Conservation (phyloP, 192 early-diverging fungal species). For the Gaertneriomyces sp. region DNA sequence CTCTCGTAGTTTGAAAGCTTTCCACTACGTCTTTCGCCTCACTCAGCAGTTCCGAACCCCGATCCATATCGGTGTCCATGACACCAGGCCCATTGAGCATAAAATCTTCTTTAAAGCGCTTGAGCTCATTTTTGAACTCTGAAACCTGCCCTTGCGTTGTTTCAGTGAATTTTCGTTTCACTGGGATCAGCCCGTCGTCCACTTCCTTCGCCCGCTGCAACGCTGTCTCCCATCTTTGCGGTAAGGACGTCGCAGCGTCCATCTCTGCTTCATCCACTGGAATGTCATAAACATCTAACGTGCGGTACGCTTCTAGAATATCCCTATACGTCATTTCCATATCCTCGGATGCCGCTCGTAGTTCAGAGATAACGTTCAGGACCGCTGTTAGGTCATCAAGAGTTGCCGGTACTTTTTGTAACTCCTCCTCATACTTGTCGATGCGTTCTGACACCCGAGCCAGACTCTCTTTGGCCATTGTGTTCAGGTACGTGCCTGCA, state of each 20-base stretch:
- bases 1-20: conserved; percentile 39
- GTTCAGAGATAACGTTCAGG: conserved; percentile 56
- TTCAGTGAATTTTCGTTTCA: conserved; percentile 60
- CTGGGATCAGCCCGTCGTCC: conserved; percentile 53
- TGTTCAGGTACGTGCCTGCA: conserved; percentile 54
- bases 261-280: conserved; percentile 43
- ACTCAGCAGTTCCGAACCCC: conserved; percentile 46
- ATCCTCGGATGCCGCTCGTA: conserved; percentile 52
- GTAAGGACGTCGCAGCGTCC: conserved; percentile 37
- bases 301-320: conserved; percentile 58
- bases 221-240: conserved; percentile 52
- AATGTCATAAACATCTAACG: conserved; percentile 48
- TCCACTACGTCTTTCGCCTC: conserved; percentile 46
- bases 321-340: conserved; percentile 52
- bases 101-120: conserved; percentile 55
- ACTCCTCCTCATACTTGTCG: conserved; percentile 46
- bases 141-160: conserved; percentile 53
- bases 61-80: conserved; percentile 53
- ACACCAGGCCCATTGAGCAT: conserved; percentile 51
- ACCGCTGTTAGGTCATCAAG: conserved; percentile 62
- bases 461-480: conserved; percentile 43
- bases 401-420: conserved; percentile 44
- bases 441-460: conserved; percentile 32
- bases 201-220: conserved; percentile 42
- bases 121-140: conserved; percentile 48